Evolutionary conservation across 1,284 basidiomycete species (phyloP), one percentile per base, ranked within the genome.

Genomic region (Pulchroboletus neoregius): DNA sequence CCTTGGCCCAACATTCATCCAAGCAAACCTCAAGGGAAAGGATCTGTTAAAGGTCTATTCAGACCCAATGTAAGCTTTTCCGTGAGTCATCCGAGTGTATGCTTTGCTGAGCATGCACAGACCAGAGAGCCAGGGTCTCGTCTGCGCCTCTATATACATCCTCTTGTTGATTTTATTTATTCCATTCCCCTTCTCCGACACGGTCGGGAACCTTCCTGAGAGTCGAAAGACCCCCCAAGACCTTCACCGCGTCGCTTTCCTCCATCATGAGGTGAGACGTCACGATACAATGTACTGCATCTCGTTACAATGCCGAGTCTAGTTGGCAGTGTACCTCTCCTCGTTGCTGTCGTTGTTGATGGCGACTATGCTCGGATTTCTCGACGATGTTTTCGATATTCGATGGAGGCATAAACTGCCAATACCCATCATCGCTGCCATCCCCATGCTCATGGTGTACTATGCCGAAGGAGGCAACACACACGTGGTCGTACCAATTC

Each of bases 381-480:
- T 98, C 39, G 96, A 99, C 62, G 96, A 99, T 66, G 80, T 99
- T 2, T 99, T 99, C 59, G 96, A 99, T 65, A 98, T 99, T 55
- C 84, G 96, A 10, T 99, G 96, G 96, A 72, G 96, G 50, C 93
- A 98, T 71, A 99, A 99, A 68, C 70, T 99, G 7, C 96, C 96
- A 0, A 96, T 99, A 45, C 96, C 94, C 0, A 81, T 99, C 60
- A 89, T 99, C 48, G 92, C 93, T 0, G 91, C 91, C 13, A 91
- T 99, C 16, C 96, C 96, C 1, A 79, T 98, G 18, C 74, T 99
- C 27, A 87, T 98, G 67, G 94, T 98, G 3, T 99, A 99, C 70
- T 95, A 91, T 65, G 91, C 95, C 2, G 94, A 95, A 55, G 80
- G 82, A 11, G 96, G 96, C 1, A 85, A 91, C 53, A 99, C 96